Evolutionary conservation across 2,329 filamentous ascomycete species (phyloP).

Genomic region (Myriosclerotinia duriaeana): DNA sequence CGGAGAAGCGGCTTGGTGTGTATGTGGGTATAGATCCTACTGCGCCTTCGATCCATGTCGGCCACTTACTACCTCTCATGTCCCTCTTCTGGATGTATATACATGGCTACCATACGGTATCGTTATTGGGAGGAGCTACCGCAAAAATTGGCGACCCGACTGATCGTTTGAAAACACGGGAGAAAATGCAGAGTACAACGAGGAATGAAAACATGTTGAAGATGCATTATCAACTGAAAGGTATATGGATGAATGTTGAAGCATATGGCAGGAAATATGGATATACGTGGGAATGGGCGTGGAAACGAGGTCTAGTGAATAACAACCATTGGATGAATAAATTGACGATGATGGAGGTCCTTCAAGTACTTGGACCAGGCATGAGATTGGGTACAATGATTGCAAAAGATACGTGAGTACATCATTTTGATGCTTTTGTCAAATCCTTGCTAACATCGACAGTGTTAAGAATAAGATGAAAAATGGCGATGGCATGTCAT

Average conservation of each 20-base stretch:
- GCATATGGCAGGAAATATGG: conserved; percentile 63
- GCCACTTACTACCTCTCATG: conserved; percentile 80
- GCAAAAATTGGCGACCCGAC: conserved; percentile 78
- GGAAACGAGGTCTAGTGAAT: conserved; percentile 69
- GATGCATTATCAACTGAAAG: conserved; percentile 68
- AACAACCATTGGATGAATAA: conserved; percentile 83
- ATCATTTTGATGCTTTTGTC: background rate
- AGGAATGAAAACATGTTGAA: conserved; percentile 64
- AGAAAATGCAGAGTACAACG: conserved; percentile 51
- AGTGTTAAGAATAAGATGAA: conserved; percentile 76
- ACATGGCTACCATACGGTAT: conserved; percentile 67
- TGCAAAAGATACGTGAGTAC: conserved; percentile 76
- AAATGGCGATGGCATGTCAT: conserved; percentile 89
- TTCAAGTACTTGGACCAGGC: conserved; percentile 69
- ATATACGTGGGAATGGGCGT: conserved; percentile 63
- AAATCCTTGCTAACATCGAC: conserved; percentile 25
- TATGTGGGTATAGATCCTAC: conserved; percentile 86
- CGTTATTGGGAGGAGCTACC: conserved; percentile 71
- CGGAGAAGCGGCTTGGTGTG: conserved; percentile 63
- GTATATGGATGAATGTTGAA: conserved; percentile 73
- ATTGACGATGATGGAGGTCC: conserved; percentile 69
- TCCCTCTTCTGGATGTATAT: conserved; percentile 81
- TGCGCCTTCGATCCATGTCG: conserved; percentile 74
- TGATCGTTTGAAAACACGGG: conserved; percentile 62
- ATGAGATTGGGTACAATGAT: conserved; percentile 85